These are phyloP conservation scores for Pseudogymnoascus destructans DNA, from an alignment of 2,329 filamentous ascomycete genomes.

Conservation along the genomic window DNA sequence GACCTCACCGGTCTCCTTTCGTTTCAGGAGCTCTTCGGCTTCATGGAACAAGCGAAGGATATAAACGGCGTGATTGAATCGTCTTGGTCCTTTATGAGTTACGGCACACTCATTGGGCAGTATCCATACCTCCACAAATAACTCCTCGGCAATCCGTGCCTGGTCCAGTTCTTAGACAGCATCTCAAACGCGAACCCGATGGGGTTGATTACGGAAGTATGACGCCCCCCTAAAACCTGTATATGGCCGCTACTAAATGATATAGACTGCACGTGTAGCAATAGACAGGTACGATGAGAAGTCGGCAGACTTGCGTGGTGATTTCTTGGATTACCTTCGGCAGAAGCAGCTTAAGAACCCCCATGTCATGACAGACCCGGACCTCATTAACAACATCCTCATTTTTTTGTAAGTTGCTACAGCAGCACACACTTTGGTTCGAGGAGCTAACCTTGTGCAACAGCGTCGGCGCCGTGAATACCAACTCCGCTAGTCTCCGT, in stretches of 20 bases:
- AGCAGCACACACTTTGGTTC: not conserved
- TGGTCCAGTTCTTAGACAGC: not conserved
- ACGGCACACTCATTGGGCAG: conserved; percentile 6
- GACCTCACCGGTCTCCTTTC: conserved; percentile 13
- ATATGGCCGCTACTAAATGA: not conserved
- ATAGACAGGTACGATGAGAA: not conserved
- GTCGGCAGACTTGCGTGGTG: not conserved
- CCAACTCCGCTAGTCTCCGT: conserved; percentile 26
- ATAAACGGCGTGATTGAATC: conserved; percentile 11
- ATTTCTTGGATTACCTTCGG: not conserved
- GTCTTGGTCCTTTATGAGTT: conserved; percentile 2
- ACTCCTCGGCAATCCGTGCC: not conserved
- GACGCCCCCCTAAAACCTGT: not conserved
- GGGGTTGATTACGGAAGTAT: not conserved
- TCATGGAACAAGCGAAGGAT: conserved; percentile 12
- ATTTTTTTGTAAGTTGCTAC: not conserved
- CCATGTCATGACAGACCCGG: conserved; percentile 21
- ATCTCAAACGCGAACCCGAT: not conserved
- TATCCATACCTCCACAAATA: conserved; percentile 9
- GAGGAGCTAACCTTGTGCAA: not conserved
- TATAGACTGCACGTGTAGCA: not conserved
- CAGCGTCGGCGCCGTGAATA: conserved; percentile 17
- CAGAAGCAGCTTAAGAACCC: conserved; percentile 10
- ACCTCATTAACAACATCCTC: conserved; percentile 18
- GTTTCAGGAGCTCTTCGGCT: conserved; percentile 11